Base-by-base conservation (phyloP, 768 basidiomycete genomes). In the Tulasnella sp. region DNA sequence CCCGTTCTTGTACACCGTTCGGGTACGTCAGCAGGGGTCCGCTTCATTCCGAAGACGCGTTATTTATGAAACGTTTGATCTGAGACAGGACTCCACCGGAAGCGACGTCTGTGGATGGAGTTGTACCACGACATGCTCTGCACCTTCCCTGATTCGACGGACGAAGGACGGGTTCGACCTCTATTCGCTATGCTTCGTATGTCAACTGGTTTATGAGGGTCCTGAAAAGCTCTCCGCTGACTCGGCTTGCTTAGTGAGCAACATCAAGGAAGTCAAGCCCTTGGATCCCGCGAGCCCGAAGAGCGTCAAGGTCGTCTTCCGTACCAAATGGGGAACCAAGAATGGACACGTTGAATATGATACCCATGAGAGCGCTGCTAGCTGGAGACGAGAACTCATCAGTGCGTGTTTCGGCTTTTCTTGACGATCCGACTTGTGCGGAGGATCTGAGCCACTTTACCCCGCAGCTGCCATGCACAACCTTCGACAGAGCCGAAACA, bases 101-200 rank as follows among this genome's bases (percentile, higher is more conserved):
- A 89, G 80, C 86, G 85, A 40, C 87, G 90, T 37, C 85, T 92
- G 6, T 92, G 92, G 92, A 81, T 92, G 83, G 92, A 92, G 83
- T 85, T 93, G 24, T 89, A 88, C 0, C 86, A 88, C 60, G 92
- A 92, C 80, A 91, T 92, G 89, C 80, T 92, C 44, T 90, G 90
- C 80, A 86, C 88, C 1, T 92, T 89, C 82, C 87, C 89, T 0
- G 90, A 90, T 31, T 89, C 89, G 76, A 88, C 87, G 22, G 90
- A 91, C 9, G 87, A 88, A 79, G 90, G 90, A 54, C 87, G 87
- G 60, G 88, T 90, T 9, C 86, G 89, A n/a, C 92, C 92, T 14
- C 75, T 91, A 31, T 86, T 87, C 40, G 88, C 90, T 12, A 84
- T 92, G 16, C 83, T 92, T 34, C 85, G 92, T 92, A 80, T 82